A percentile compares a stretch with the other conserved stretches of the same genome.
phyloP scores from a whole-genome alignment of 805 yeast genomes.

The Jamesozyma jinghongensis region DNA sequence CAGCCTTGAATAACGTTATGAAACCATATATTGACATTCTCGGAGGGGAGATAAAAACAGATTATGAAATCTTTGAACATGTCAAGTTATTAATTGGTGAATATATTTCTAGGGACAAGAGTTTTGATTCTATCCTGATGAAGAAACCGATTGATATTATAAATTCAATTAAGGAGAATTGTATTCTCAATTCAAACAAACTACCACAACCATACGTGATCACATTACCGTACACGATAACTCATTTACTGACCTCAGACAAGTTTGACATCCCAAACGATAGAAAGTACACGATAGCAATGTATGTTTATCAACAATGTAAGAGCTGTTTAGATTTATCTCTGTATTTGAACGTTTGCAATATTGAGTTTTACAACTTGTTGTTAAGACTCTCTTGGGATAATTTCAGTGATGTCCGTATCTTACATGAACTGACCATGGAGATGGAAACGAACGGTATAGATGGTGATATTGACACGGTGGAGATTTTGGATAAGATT shows the following conservation, averaged over 20 bases:
- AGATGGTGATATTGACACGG: conserved; percentile 24
- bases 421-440: conserved; percentile 13
- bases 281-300: conserved; percentile 19
- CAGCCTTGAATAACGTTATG: conserved; percentile 17
- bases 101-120: conserved; percentile 11
- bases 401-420: conserved; percentile 19
- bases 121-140: conserved; percentile 6
- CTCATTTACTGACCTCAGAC: conserved; percentile 11
- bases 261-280: conserved; percentile 7
- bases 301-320: conserved; percentile 23
- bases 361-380: conserved; percentile 25
- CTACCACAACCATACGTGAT: conserved; percentile 25
- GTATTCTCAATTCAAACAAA: conserved; percentile 2
- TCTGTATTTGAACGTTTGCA: conserved; percentile 25
- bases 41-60: conserved; percentile 12
- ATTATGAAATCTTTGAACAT: conserved; percentile 18
- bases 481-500: conserved; percentile 18
- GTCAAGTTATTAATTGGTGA: conserved; percentile 8
- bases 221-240: conserved; percentile 21
- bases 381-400: conserved; percentile 25
- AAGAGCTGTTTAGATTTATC: conserved; percentile 20
- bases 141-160: conserved; percentile 11
- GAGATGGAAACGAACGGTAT: conserved; percentile 30
- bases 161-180: conserved; percentile 10
- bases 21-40: conserved; percentile 14